These are phyloP conservation scores for Opeltia flavorubescens DNA, from an alignment of 495 filamentous ascomycete genomes.

Conservation along the genomic window DNA sequence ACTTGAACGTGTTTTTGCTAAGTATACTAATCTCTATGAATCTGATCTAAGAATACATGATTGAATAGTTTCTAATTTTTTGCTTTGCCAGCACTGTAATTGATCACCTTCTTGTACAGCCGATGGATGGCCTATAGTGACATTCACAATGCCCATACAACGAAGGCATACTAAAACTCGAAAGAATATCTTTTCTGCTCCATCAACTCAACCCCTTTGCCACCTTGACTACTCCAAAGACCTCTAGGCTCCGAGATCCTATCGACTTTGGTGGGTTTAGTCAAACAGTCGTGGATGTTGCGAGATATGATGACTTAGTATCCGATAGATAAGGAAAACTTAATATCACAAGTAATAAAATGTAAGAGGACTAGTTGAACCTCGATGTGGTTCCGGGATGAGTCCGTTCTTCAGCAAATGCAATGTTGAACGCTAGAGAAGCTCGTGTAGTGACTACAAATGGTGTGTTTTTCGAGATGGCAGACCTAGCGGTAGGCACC, in stretches of 20 bases:
- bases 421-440: background rate
- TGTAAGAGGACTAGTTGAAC: too few relatives aligned
- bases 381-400: background rate
- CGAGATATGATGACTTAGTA: constrained; percentile 4
- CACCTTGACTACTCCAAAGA: constrained; percentile 1
- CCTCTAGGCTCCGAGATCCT: background rate
- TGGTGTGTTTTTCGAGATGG: background rate
- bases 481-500: constrained; percentile 35
- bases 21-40: background rate
- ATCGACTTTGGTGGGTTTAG: background rate
- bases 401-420: background rate
- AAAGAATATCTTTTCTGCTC: background rate
- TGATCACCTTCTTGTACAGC: background rate
- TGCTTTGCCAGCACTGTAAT: background rate
- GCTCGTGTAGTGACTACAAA: too few relatives aligned
- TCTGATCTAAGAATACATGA: background rate
- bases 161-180: background rate
- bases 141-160: background rate
- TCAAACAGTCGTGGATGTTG: constrained; percentile 1
- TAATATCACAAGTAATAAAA: background rate
- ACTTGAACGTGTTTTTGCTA: background rate
- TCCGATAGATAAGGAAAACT: constrained; percentile 1
- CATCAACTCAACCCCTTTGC: background rate
- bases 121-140: background rate
- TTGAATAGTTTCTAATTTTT: background rate